Base-by-base conservation (phyloP, 257 asterid genomes). In the Plectranthus barbatus region DNA sequence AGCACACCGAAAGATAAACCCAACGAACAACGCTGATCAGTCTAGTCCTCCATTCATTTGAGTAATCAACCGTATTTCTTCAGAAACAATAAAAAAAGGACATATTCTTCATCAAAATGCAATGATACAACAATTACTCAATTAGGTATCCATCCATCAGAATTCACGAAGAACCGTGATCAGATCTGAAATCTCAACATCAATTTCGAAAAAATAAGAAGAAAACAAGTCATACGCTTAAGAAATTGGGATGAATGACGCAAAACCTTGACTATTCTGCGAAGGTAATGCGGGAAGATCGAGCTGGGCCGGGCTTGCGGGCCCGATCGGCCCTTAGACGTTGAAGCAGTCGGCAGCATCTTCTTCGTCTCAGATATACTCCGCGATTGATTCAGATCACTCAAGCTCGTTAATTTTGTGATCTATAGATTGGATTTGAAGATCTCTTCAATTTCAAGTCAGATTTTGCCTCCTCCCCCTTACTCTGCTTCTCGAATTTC, bases 321-420 rank as follows among this genome's bases (percentile, higher is more conserved):
- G 76, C 80, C 82, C 72, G 93, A 63, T 44, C 95, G 88, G 72
- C 82, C 84, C 82, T 82, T 92, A 11, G 68, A 62, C 48, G 79
- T 66, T n/a, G 97, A 83, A 64, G 94, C 71, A 23, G 97, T 89
- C 6, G 97, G 99, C 75, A 89, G 77, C 99, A 86, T 89, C 77
- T 75, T 76, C 68, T 64, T 37, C 56, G 10, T 52, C 74, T 50
- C 52, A 24, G 15, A 57, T 60, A 69, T 68, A 70, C 19, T 57
- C 37, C 21, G 18, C 60, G 54, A 63, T 26, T 17, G 71, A 3
- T 56, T 29, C 59, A 26, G 56, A 68, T 41, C 42, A 59, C 59
- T 10, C 56, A 56, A 17, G 20, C 13, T 37, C 51, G 59, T 42
- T 34, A 34, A n/a, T 37, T n/a, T 20, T 37, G 36, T 24, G 65